Conservation (phyloP, 2,329 filamentous ascomycete genomes). For the Knoxdaviesia capensis region DNA sequence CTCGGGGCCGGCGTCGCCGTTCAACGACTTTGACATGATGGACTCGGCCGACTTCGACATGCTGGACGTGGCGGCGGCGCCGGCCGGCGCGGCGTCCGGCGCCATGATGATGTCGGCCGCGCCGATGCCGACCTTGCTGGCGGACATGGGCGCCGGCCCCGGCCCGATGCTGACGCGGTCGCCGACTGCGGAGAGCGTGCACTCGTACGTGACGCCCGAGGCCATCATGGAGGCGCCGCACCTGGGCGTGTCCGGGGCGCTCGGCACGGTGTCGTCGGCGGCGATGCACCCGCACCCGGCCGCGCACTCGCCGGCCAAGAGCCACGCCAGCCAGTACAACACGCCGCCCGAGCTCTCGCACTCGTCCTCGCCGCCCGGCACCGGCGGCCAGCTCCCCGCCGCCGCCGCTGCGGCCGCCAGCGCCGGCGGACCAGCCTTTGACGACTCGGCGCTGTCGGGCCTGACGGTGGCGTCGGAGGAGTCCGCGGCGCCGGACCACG, state of each 20-base stretch:
- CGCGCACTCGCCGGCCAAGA: slow-evolving; percentile 32
- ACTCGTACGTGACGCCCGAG: slow-evolving; percentile 26
- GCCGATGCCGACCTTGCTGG: slow-evolving; percentile 9
- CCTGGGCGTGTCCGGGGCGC: no score
- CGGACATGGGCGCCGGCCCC: not conserved
- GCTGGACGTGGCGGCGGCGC: slow-evolving; percentile 18
- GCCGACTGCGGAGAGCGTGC: slow-evolving; percentile 10
- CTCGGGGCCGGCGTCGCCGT: slow-evolving; percentile 32
- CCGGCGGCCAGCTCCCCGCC: slow-evolving; percentile 19
- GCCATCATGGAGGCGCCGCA: slow-evolving; percentile 17
- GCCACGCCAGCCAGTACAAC: slow-evolving; percentile 28
- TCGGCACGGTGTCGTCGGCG: slow-evolving; percentile 4
- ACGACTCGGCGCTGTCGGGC: slow-evolving; percentile 12
- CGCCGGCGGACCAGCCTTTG: slow-evolving; percentile 21
- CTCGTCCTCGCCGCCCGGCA: slow-evolving; percentile 30
- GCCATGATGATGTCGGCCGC: slow-evolving; percentile 12
- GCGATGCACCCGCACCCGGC: slow-evolving; percentile 14
- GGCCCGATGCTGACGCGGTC: not conserved
- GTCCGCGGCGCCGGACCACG: not conserved
- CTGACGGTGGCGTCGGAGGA: slow-evolving; percentile 1
- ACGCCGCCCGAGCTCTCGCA: slow-evolving; percentile 41
- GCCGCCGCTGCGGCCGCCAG: slow-evolving; percentile 38
- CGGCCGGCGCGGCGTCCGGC: slow-evolving; percentile 4
- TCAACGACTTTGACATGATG: slow-evolving; percentile 23
- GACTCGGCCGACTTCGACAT: slow-evolving; percentile 23